These are phyloP conservation scores for Arctium lappa DNA, from an alignment of 129 eudicot genomes.

Conservation along the genomic window DNA sequence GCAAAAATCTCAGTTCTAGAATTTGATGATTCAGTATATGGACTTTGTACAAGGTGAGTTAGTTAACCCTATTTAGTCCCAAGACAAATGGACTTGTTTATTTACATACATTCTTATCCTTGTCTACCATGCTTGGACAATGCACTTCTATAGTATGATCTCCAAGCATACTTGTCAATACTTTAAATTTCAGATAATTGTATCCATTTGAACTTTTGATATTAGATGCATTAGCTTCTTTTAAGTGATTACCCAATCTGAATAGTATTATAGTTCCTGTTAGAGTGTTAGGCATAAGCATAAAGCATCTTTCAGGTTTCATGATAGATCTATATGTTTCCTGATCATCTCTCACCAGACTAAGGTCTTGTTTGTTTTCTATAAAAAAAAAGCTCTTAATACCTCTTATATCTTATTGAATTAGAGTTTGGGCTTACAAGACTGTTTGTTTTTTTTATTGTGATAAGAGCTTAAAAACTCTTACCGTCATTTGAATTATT, in stretches of 20 bases:
- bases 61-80: background rate
- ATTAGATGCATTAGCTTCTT: background rate
- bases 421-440: too few relatives aligned
- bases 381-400: too few relatives aligned
- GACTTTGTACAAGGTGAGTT: constrained; percentile 78
- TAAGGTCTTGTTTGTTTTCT: background rate
- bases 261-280: background rate
- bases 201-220: background rate
- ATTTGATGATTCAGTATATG: constrained; percentile 87
- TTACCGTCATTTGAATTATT: too few relatives aligned
- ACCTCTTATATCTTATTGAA: too few relatives aligned
- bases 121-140: background rate
- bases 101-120: background rate
- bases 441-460: too few relatives aligned
- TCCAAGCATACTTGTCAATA: background rate
- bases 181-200: background rate
- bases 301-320: background rate
- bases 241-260: background rate
- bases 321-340: background rate
- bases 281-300: background rate
- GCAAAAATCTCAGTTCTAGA: constrained; percentile 92
- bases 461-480: too few relatives aligned
- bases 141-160: background rate
- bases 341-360: background rate
- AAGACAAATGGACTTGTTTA: background rate